phyloP scores from a whole-genome alignment of 352 stramenopile species.

The Globisporangium nagaii region DNA sequence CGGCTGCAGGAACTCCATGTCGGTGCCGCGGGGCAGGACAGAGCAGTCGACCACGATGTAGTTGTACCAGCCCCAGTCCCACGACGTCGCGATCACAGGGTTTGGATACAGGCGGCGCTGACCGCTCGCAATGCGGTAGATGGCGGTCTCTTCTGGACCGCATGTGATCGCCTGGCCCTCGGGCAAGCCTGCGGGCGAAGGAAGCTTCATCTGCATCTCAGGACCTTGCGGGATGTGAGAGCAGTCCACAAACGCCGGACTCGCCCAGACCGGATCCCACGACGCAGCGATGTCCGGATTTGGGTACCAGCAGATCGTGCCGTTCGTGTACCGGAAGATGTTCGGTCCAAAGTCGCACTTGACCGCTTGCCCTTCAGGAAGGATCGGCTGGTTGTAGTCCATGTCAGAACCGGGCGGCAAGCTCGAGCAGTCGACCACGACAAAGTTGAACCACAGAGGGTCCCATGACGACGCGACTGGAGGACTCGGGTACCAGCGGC shows the following conservation, averaged over 20 bases:
- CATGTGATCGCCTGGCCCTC: slow-evolving; percentile 16
- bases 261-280: slow-evolving; percentile 16
- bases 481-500: slow-evolving; percentile 14
- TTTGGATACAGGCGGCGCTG: slow-evolving; percentile 17
- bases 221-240: background rate
- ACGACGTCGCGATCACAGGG: slow-evolving; percentile 16
- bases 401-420: slow-evolving; percentile 10
- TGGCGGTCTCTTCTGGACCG: background rate
- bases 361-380: slow-evolving; percentile 15
- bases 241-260: slow-evolving; percentile 16
- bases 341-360: slow-evolving; percentile 3
- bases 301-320: slow-evolving; percentile 11
- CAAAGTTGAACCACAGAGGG: background rate
- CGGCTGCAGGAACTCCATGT: slow-evolving; percentile 6
- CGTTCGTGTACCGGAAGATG: slow-evolving; percentile 12
- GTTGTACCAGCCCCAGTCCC: slow-evolving; percentile 12
- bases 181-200: background rate
- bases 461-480: slow-evolving; percentile 20
- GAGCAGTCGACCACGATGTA: slow-evolving; percentile 14
- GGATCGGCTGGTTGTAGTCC: slow-evolving; percentile 8
- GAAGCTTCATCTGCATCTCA: slow-evolving; percentile 7
- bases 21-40: background rate
- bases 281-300: slow-evolving; percentile 10
- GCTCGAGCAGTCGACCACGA: slow-evolving; percentile 7
- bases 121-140: slow-evolving; percentile 13